Percentiles rank a stretch among this genome's conserved stretches.
phyloP scores from a whole-genome alignment of 495 filamentous ascomycete genomes.

The Chaetomium fimeti region DNA sequence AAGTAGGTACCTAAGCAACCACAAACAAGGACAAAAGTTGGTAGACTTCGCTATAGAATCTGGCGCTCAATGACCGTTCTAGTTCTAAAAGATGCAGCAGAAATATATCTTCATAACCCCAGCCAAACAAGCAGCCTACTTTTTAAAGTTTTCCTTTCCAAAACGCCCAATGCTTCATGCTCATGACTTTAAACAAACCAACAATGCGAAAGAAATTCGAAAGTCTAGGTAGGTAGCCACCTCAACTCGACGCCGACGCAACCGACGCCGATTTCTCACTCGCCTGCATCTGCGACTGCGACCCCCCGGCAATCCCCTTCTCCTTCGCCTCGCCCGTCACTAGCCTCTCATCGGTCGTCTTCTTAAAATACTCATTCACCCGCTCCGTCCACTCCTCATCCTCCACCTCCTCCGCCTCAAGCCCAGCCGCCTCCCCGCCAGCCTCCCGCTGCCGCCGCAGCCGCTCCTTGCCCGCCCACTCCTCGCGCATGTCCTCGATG shows the following conservation, averaged over 20 bases:
- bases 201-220: neutral
- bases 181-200: neutral
- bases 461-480: constrained; percentile 45
- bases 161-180: neutral
- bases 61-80: no score
- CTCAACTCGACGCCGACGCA: constrained; percentile 3
- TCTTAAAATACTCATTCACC: constrained; percentile 46
- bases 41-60: no score
- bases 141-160: neutral
- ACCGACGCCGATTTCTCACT: constrained; percentile 7
- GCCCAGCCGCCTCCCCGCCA: constrained; percentile 29
- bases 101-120: no score
- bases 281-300: neutral
- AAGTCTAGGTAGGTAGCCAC: neutral
- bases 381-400: constrained; percentile 45
- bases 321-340: neutral
- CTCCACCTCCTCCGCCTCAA: constrained; percentile 27
- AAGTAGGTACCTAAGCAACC: no score
- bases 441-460: constrained; percentile 28
- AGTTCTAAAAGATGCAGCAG: no score
- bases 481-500: constrained; percentile 68
- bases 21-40: no score
- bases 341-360: constrained; percentile 21
- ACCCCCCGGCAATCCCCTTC: neutral
- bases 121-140: no score